Percentiles rank a stretch among this genome's conserved stretches.
phyloP scores from a whole-genome alignment of 305 asterid species.

The Lippia alba region DNA sequence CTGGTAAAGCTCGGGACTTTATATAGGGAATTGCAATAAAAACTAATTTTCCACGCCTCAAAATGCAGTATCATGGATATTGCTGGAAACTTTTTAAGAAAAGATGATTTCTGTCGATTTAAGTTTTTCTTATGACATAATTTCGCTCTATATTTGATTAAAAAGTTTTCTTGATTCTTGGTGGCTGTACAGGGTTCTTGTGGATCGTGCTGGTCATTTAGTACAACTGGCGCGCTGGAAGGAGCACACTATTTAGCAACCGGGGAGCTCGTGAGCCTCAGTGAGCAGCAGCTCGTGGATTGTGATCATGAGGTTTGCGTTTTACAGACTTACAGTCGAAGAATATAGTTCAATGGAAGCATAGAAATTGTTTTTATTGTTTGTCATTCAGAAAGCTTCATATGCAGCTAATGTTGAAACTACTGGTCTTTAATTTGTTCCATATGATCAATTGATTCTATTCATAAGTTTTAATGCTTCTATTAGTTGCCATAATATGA shows the following conservation, averaged over 20 bases:
- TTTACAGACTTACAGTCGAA: background rate
- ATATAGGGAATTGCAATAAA: background rate
- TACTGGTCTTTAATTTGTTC: too few relatives aligned
- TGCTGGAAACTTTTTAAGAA: background rate
- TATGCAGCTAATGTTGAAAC: background rate
- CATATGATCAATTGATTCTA: too few relatives aligned
- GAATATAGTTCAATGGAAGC: background rate
- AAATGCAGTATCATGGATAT: background rate
- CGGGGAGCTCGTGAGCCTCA: background rate
- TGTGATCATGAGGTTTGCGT: background rate
- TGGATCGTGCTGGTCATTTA: background rate
- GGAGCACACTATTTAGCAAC: background rate
- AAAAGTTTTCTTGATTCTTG: too few relatives aligned
- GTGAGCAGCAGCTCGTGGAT: background rate
- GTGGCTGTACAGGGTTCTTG: background rate
- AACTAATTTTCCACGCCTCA: background rate
- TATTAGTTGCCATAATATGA: too few relatives aligned
- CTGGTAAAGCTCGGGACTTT: background rate
- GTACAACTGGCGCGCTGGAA: background rate
- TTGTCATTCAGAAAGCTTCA: too few relatives aligned
- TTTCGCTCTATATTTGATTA: background rate
- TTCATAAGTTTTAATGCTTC: too few relatives aligned
- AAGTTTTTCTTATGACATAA: background rate
- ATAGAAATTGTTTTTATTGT: background rate
- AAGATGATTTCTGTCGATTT: background rate